Evolutionary conservation across 495 filamentous ascomycete species (phyloP).

Genomic region (Rostrohypoxylon terebratum): DNA sequence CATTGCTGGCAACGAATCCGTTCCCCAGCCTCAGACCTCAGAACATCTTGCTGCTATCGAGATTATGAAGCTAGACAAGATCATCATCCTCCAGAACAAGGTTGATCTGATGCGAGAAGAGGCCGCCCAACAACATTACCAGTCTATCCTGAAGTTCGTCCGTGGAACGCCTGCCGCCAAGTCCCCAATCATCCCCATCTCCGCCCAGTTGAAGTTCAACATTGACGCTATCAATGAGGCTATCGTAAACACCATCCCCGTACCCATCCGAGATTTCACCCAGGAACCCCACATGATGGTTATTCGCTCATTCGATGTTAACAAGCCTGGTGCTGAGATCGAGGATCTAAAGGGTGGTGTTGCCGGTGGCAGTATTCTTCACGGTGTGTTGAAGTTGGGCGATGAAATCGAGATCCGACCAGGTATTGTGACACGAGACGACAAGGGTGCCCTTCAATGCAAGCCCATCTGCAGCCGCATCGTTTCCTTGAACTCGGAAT

Average conservation of each 20-base stretch:
- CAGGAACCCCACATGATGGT: constrained; percentile 96
- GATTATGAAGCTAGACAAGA: constrained; percentile 79
- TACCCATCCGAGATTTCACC: constrained; percentile 88
- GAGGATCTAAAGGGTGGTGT: constrained; percentile 99
- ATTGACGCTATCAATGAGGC: constrained; percentile 97
- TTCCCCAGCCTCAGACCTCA: constrained; percentile 98
- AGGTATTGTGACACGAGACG: constrained; percentile 93
- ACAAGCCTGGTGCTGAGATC: constrained; percentile 99
- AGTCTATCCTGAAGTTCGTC: constrained; percentile 97
- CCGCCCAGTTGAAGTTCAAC: constrained; percentile 98
- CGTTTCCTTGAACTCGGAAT: constrained; percentile 94
- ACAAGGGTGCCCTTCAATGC: constrained; percentile 94
- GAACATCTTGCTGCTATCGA: constrained; percentile 99
- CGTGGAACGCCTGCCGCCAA: constrained; percentile 96
- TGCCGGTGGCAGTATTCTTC: constrained; percentile 95
- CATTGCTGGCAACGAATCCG: constrained; percentile 98
- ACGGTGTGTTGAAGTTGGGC: constrained; percentile 92
- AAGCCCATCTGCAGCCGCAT: constrained; percentile 95
- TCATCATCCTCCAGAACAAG: constrained; percentile 99
- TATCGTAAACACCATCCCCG: constrained; percentile 91
- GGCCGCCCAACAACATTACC: constrained; percentile 88
- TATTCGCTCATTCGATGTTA: constrained; percentile 98
- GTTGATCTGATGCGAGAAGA: constrained; percentile 98
- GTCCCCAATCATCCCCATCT: constrained; percentile 97
- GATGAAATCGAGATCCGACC: constrained; percentile 99